Base-by-base conservation (phyloP, 129 eudicot species). In the Artemisia annua region DNA sequence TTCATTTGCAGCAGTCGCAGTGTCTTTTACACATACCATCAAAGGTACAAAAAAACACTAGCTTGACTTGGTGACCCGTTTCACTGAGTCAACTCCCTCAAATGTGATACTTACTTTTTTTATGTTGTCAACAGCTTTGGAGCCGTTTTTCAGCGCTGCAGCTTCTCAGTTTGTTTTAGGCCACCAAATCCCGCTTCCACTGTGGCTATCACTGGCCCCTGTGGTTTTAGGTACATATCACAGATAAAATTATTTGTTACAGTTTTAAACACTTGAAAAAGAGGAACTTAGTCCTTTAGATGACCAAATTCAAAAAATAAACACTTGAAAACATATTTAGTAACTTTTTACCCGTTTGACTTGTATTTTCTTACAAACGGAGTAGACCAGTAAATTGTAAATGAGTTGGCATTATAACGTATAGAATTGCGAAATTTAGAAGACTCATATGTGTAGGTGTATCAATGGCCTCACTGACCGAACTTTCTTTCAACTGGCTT, bases 1-100 rank as follows among this genome's bases (percentile, higher is more conserved):
- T n/a, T 86, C 91, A 11, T 86, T 86, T 68, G 88, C 91, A 26
- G 91, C 91, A 2, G 91, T 86, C n/a, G 91, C 91, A 0, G 91
- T 86, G 8, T 86, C 91, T 49, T 86, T 86, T 67, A 86, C 88
- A 28, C 91, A 86, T 50, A 86, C 91, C 35, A 78, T 86, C 52
- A 86, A 86, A 86, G 87, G 91, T 83, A 35, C 26, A 19, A 48
- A 64, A n/a, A n/a, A n/a, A n/a, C n/a, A n/a, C n/a, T n/a, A n/a
- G n/a, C n/a, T n/a, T n/a, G n/a, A n/a, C n/a, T n/a, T n/a, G n/a
- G n/a, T n/a, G n/a, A n/a, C n/a, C n/a, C n/a, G 56, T 72, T 72
- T n/a, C 43, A 43, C 48, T 6, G 78, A 55, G 69, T 71, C 73
- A 18, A 55, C 73, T 64, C 48, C 15, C 9, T 51, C 22, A 12